These are phyloP conservation scores for Coleophoma cylindrospora DNA, from an alignment of 2,329 filamentous ascomycete species.

Conservation along the genomic window DNA sequence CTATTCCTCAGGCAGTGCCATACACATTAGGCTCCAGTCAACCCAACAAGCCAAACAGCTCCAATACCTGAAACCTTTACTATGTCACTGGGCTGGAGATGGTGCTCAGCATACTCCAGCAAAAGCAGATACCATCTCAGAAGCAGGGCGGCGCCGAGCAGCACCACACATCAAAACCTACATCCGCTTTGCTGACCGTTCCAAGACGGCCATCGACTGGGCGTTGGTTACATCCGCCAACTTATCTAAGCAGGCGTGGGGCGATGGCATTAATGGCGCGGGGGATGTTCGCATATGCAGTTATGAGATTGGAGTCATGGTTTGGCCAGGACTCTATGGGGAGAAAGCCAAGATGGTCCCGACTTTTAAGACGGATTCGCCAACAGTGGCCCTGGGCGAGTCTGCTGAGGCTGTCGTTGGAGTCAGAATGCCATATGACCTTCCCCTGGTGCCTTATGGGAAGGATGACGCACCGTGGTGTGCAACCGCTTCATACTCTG, in stretches of 20 bases:
- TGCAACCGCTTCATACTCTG: constrained; percentile 51
- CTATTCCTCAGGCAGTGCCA: constrained; percentile 71
- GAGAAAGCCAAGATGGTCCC: constrained; percentile 55
- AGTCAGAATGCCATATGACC: constrained; percentile 75
- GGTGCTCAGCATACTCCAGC: constrained; percentile 12
- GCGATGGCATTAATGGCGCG: constrained; percentile 49
- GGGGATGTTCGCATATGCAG: constrained; percentile 69
- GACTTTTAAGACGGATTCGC: constrained; percentile 58
- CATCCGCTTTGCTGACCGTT: constrained; percentile 50
- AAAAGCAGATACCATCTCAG: constrained; percentile 10
- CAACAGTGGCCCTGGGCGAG: constrained; percentile 6
- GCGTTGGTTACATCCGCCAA: constrained; percentile 89
- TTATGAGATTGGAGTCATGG: constrained; percentile 77
- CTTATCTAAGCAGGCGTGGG: constrained; percentile 85
- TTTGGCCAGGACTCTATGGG: constrained; percentile 65
- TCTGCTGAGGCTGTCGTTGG: constrained; percentile 47
- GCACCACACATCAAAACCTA: constrained; percentile 92
- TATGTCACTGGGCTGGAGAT: constrained; percentile 74
- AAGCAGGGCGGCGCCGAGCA: constrained; percentile 61
- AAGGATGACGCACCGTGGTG: constrained; percentile 71
- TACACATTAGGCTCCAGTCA: constrained; percentile 75
- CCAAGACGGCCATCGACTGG: constrained; percentile 64
- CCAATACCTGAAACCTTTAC: constrained; percentile 61
- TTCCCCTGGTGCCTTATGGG: constrained; percentile 66
- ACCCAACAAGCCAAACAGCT: constrained; percentile 69